Evolutionary conservation across 2,329 filamentous ascomycete genomes (phyloP), one percentile per base, ranked within the genome.

Genomic region (Rhynchosporium graminicola): DNA sequence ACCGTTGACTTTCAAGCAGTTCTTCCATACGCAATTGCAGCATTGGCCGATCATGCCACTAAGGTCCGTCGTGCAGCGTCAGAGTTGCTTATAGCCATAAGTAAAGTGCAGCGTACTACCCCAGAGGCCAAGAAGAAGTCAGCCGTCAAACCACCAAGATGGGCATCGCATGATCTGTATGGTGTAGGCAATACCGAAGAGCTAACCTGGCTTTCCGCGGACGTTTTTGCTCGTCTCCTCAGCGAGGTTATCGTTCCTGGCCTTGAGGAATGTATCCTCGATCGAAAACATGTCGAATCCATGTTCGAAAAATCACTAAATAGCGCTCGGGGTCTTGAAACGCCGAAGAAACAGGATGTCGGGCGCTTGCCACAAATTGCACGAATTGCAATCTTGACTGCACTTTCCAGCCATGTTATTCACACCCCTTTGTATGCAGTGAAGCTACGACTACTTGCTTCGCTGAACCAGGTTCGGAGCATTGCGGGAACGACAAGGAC

Each of bases 241-340:
- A 81, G 85, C 26, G 80, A 84, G 26, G 80, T 89, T 43, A 76
- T 97, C n/a, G 75, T 91, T 26, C 91, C 91, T 0, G 84, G 83
- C 1, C 77, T 97, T 9, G 93, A 97, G 75, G 95, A 97, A 75
- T 96, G 89, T 71, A 82, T 94, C 3, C 84, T 97, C 68, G 92
- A 98, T 72, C 79, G 85, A 3, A 84, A 83, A 33, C 87, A 95
- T 64, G 81, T 97, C 50, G 78, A 82, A 31, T 83, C 84, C 26
- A 82, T 87, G 2, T 74, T 97, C 4, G 81, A 84, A 63, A 81
- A 80, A 38, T 77, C 82, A 0, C 74, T 95, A 10, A 85, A 87
- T 68, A 83, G 84, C 59, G 71, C 74, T 20, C 73, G 75, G 26
- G 77, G 77, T 51, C 77, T 80, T 13, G 72, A 72, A 42, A 68